phyloP scores from a whole-genome alignment of 2,329 filamentous ascomycete genomes.

The Tolypocladium sp. region DNA sequence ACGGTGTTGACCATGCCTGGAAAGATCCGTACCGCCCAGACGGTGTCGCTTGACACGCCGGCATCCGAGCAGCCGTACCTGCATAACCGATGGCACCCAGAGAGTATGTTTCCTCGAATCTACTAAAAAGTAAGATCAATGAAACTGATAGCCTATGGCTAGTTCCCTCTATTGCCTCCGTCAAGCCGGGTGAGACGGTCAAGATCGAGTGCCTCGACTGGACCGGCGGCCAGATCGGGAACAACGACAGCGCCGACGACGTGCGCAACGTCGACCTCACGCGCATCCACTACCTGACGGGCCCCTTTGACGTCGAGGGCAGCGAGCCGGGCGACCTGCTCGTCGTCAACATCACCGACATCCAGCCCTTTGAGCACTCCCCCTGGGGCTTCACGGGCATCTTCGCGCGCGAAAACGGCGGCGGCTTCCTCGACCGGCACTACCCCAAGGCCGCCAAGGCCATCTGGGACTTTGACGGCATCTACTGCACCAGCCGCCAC shows the following conservation, averaged over 20 bases:
- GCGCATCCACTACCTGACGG: slow-evolving; percentile 77
- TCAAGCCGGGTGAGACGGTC: slow-evolving; percentile 77
- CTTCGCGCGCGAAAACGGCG: slow-evolving; percentile 73
- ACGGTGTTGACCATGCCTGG: slow-evolving; percentile 11
- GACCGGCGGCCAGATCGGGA: slow-evolving; percentile 75
- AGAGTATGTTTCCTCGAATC: slow-evolving; percentile 44
- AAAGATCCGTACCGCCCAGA: slow-evolving; percentile 54
- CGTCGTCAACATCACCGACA: slow-evolving; percentile 84
- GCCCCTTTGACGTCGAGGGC: slow-evolving; percentile 78
- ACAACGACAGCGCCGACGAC: slow-evolving; percentile 86
- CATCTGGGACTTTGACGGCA: slow-evolving; percentile 49
- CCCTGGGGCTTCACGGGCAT: slow-evolving; percentile 88
- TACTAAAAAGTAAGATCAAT: not conserved
- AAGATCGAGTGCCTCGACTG: slow-evolving; percentile 92
- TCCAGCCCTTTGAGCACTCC: slow-evolving; percentile 76
- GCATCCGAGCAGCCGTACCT: slow-evolving; percentile 60
- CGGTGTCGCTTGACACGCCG: slow-evolving; percentile 49
- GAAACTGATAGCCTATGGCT: not conserved
- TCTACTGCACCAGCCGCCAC: slow-evolving; percentile 73
- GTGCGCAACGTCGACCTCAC: slow-evolving; percentile 78
- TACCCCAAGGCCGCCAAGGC: slow-evolving; percentile 70
- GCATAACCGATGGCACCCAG: slow-evolving; percentile 89
- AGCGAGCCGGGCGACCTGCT: slow-evolving; percentile 80
- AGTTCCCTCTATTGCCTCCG: slow-evolving; percentile 67
- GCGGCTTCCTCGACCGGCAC: slow-evolving; percentile 79